These are phyloP conservation scores for Lentinula sp. DNA, from an alignment of 768 basidiomycete species.

Conservation along the genomic window DNA sequence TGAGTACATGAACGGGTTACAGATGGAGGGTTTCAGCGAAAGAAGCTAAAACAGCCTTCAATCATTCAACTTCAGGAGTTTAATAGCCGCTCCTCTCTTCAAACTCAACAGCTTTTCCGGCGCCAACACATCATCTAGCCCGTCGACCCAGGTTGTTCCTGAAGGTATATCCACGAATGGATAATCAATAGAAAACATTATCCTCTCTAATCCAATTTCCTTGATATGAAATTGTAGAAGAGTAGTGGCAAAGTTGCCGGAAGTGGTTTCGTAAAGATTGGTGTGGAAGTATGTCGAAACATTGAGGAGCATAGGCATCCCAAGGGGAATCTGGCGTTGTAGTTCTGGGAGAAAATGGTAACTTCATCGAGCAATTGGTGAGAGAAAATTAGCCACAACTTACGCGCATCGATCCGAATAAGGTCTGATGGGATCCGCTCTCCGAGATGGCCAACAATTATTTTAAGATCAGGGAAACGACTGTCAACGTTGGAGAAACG, in stretches of 20 bases:
- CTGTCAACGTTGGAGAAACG: constrained; percentile 11
- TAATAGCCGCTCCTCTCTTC: constrained; percentile 5
- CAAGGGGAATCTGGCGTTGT: background rate
- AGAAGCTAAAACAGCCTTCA: background rate
- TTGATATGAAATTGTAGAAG: constrained; percentile 31
- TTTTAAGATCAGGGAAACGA: constrained; percentile 32
- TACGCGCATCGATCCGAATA: constrained; percentile 31
- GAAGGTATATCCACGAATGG: constrained; percentile 18
- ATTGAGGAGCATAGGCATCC: constrained; percentile 30
- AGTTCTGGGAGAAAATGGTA: background rate
- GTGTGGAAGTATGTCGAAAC: constrained; percentile 30
- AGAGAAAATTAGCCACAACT: constrained; percentile 6
- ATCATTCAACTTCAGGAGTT: constrained; percentile 5
- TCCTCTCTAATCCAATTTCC: constrained; percentile 33
- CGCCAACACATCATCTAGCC: background rate
- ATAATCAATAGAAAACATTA: constrained; percentile 36
- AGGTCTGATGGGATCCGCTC: constrained; percentile 37
- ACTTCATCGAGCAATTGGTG: background rate
- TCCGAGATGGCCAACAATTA: constrained; percentile 38
- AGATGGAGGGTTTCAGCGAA: background rate
- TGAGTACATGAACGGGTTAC: no score
- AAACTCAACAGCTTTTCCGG: constrained; percentile 2
- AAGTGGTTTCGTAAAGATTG: constrained; percentile 34
- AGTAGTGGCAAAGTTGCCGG: constrained; percentile 33
- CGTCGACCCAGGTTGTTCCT: constrained; percentile 8